A percentile compares a stretch with the other conserved stretches of the same genome.
These are phyloP conservation scores for Hyphochytrium catenoides DNA, from an alignment of 352 stramenopile genomes.

Conservation along the genomic window DNA sequence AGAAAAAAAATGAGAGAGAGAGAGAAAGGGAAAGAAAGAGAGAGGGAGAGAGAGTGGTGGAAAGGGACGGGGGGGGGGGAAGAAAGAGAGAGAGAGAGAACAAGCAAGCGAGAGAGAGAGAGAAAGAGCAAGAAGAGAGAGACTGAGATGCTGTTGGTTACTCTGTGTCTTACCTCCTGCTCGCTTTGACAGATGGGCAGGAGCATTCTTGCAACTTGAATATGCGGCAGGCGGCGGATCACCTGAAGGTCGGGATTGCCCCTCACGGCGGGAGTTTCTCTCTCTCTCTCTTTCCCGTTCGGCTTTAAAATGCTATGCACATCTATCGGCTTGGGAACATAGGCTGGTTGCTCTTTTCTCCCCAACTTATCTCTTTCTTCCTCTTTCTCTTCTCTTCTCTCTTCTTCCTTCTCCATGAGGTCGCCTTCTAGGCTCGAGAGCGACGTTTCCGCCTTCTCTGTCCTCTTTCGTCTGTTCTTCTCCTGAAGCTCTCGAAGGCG, in stretches of 20 bases:
- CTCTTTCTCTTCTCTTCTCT: conserved; percentile 10
- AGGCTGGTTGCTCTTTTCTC: conserved; percentile 24
- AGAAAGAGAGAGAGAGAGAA: too few relatives aligned
- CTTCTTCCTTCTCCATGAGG: background rate
- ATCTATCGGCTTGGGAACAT: conserved; percentile 18
- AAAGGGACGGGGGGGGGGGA: too few relatives aligned
- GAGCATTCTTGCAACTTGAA: conserved; percentile 73
- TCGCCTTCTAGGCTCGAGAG: background rate
- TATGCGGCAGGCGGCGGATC: conserved; percentile 43
- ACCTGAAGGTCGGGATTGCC: conserved; percentile 42
- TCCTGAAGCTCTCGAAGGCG: conserved; percentile 30
- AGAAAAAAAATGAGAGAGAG: too few relatives aligned
- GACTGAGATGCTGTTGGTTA: too few relatives aligned
- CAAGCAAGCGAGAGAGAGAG: too few relatives aligned
- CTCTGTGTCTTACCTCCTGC: too few relatives aligned
- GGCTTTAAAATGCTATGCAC: background rate
- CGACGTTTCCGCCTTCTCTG: conserved; percentile 14
- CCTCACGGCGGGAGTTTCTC: conserved; percentile 12
- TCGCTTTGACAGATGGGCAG: conserved; percentile 93
- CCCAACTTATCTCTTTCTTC: conserved; percentile 27
- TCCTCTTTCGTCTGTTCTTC: conserved; percentile 50
- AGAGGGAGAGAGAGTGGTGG: too few relatives aligned
- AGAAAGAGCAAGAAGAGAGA: too few relatives aligned
- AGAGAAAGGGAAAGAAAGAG: too few relatives aligned
- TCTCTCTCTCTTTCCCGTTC: background rate